These are phyloP conservation scores for Cutaneotrichosporon cavernicola DNA, from an alignment of 1,284 basidiomycete genomes.

Conservation along the genomic window DNA sequence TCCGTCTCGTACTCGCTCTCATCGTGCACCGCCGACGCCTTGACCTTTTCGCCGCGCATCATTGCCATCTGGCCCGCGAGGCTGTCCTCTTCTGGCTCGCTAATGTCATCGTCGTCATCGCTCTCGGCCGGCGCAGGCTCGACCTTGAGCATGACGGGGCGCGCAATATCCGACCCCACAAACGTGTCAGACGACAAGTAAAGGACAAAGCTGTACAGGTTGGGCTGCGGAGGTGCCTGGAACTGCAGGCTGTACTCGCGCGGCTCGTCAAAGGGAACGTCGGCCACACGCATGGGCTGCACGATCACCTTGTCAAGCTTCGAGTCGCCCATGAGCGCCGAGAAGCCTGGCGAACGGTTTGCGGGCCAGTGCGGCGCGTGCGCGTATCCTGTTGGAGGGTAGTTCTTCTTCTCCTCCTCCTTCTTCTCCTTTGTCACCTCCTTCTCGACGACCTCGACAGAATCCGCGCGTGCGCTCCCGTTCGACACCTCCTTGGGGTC, in stretches of 20 bases:
- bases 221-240: constrained; percentile 84
- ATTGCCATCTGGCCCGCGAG: constrained; percentile 97
- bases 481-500: constrained; percentile 13
- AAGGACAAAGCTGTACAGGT: constrained; percentile 85
- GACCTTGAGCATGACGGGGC: constrained; percentile 75
- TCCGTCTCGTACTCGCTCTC: constrained; percentile 54
- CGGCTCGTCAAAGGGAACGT: constrained; percentile 74
- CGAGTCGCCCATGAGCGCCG: constrained; percentile 86
- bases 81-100: constrained; percentile 91
- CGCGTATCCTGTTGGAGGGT: constrained; percentile 67
- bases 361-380: constrained; percentile 90
- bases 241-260: constrained; percentile 88
- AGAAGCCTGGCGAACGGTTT: constrained; percentile 84
- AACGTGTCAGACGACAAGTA: constrained; percentile 84
- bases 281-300: constrained; percentile 78
- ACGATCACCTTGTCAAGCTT: constrained; percentile 88
- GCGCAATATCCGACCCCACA: constrained; percentile 74
- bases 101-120: constrained; percentile 77
- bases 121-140: constrained; percentile 66
- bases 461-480: constrained; percentile 25
- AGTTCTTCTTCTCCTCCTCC: constrained; percentile 59
- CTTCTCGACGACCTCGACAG: constrained; percentile 30
- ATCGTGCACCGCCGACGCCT: constrained; percentile 58
- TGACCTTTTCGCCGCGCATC: constrained; percentile 89
- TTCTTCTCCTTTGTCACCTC: constrained; percentile 6